Conservation (phyloP, 169 alveolate species). For the Babesia divergens region DNA sequence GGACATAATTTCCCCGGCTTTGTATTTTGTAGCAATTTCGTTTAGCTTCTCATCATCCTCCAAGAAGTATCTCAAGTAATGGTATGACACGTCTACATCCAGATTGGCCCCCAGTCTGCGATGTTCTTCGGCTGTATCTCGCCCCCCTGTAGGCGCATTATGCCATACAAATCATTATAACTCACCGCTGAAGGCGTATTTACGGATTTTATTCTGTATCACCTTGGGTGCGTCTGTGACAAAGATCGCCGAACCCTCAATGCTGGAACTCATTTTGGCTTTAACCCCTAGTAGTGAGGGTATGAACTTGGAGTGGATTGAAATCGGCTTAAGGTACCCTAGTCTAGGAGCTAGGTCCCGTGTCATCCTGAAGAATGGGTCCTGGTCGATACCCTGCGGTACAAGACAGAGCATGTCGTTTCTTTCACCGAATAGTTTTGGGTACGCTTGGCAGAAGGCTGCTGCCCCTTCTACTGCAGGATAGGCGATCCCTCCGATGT, state of each 20-base stretch:
- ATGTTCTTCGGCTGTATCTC: slow-evolving; percentile 91
- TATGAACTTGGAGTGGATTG: slow-evolving; percentile 92
- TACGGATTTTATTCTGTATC: slow-evolving; percentile 91
- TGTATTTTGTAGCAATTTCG: slow-evolving; percentile 90
- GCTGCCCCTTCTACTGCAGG: slow-evolving; percentile 98
- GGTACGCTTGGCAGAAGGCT: slow-evolving; percentile 92
- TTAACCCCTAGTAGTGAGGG: slow-evolving; percentile 93
- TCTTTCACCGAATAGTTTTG: slow-evolving; percentile 81
- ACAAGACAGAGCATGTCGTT: slow-evolving; percentile 89
- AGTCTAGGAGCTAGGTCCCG: slow-evolving; percentile 95
- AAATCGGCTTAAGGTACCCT: slow-evolving; percentile 91
- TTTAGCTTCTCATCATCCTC: slow-evolving; percentile 93
- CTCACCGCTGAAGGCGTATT: slow-evolving; percentile 92
- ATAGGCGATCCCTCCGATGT: slow-evolving; percentile 93
- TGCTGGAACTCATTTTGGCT: slow-evolving; percentile 69
- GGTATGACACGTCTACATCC: slow-evolving; percentile 95
- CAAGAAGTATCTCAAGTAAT: slow-evolving; percentile 87
- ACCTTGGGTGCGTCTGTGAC: slow-evolving; percentile 91
- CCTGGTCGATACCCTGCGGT: slow-evolving; percentile 99
- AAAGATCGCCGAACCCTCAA: slow-evolving; percentile 87
- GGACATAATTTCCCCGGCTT: slow-evolving; percentile 93
- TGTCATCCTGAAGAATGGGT: slow-evolving; percentile 98
- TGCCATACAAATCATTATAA: no score
- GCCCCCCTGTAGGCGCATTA: slow-evolving; percentile 83
- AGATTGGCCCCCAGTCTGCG: slow-evolving; percentile 93